Base-by-base conservation (phyloP, 1,284 basidiomycete species). In the Fomitopsis betulina region DNA sequence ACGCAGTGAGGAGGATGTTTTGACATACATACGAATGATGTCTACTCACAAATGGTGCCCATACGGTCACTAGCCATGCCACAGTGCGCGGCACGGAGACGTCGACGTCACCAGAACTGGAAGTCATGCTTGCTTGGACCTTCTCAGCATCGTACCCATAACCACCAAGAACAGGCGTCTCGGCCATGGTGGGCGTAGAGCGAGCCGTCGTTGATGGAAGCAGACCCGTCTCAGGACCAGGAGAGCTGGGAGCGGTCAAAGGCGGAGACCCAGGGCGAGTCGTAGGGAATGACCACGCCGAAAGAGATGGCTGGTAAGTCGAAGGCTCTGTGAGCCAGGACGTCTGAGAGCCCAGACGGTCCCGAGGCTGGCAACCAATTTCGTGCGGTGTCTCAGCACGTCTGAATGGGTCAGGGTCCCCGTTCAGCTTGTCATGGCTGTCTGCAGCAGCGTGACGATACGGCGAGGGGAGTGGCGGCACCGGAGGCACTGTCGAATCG, bases 271-370 rank as follows among this genome's bases (percentile, higher is more conserved):
- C 72, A 35, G 71, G 70, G 23, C 70, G 72, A 15, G 76, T 77
- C 2, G 80, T 70, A 13, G 87, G 81, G 73, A 81, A 89, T 2
- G 85, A 87, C 85, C 87, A 89, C 10, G 80, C 78, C 38, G 86
- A 81, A 23, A 84, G 60, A 0, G 83, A 84, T 10, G 75, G 72
- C 54, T 81, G 82, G 5, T 82, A 80, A n/a, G 76, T 81, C 45
- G 79, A 76, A 3, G 79, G 79, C 12, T 86, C 87, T 0, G 84
- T 85, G 53, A 89, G 68, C 87, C 87, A 89, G 5, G 87, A 89
- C 15, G 76, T 83, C 65, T 87, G 84, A 4, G 86, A 87, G 12
- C 78, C 83, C 38, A 83, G 70, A 39, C 84, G 80, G 50, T 77
- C 75, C 54, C 76, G 78, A 35, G 76, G 73, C 9, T 75, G 32